These are phyloP conservation scores for Parasitella parasitica DNA, from an alignment of 371 early-diverging fungal genomes.

Conservation along the genomic window DNA sequence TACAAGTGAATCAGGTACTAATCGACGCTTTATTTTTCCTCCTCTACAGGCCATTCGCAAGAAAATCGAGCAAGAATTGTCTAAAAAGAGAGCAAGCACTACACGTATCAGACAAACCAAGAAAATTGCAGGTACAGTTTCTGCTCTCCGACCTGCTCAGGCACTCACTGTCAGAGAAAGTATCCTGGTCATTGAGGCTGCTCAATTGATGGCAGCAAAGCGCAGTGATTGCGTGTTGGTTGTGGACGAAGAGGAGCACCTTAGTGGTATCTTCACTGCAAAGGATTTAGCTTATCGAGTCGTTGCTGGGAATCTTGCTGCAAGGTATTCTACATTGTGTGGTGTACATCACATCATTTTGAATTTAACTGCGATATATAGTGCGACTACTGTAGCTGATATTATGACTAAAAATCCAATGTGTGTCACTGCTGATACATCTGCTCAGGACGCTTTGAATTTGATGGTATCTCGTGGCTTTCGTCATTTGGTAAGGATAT, in stretches of 20 bases:
- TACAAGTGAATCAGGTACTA: too few relatives aligned
- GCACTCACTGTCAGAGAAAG: slow-evolving; percentile 92
- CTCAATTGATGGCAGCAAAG: slow-evolving; percentile 98
- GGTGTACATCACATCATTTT: background rate
- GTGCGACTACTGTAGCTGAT: slow-evolving; percentile 77
- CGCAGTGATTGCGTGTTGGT: slow-evolving; percentile 93
- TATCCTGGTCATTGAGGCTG: slow-evolving; percentile 89
- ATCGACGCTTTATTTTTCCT: too few relatives aligned
- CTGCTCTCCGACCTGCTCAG: slow-evolving; percentile 85
- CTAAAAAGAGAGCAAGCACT: slow-evolving; percentile 56
- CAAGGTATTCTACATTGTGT: slow-evolving; percentile 37
- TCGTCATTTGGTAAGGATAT: slow-evolving; percentile 82
- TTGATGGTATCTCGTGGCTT: slow-evolving; percentile 96
- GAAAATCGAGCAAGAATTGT: slow-evolving; percentile 74
- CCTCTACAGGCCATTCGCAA: slow-evolving; percentile 75
- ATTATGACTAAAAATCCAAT: slow-evolving; percentile 94
- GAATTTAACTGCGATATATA: slow-evolving; percentile 4
- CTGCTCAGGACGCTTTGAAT: slow-evolving; percentile 90
- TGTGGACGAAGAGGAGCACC: slow-evolving; percentile 86
- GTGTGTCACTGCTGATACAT: slow-evolving; percentile 79
- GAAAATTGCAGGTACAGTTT: slow-evolving; percentile 83
- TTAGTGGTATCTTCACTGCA: slow-evolving; percentile 93
- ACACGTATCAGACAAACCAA: slow-evolving; percentile 35
- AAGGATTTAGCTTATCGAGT: slow-evolving; percentile 55
- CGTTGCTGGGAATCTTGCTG: slow-evolving; percentile 47